Conservation (phyloP, 208 protist genomes). For the Herpetomonas samuelpessoai region DNA sequence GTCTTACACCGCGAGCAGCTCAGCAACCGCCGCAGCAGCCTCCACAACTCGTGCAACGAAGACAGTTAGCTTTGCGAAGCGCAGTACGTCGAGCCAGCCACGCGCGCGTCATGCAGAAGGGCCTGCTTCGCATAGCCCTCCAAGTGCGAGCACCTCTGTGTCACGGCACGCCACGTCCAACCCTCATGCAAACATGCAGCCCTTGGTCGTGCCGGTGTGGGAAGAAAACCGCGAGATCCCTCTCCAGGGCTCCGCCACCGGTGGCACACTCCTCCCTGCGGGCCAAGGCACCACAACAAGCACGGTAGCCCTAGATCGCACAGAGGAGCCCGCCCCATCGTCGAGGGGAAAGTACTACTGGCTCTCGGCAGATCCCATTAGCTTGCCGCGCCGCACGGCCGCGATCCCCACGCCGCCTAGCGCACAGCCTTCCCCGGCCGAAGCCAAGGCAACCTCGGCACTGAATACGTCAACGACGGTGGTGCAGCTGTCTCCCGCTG, state of each 20-base stretch:
- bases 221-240: constrained; percentile 14
- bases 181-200: no score
- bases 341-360: not conserved
- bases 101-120: no score
- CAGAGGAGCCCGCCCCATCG: no score
- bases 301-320: not conserved
- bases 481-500: constrained; percentile 4
- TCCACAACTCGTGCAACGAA: no score
- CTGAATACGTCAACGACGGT: not conserved
- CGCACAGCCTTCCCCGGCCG: no score
- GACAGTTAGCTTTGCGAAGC: no score
- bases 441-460: constrained; percentile 7
- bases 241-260: constrained; percentile 25
- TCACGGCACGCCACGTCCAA: no score
- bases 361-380: constrained; percentile 4
- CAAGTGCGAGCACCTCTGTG: no score
- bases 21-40: not conserved
- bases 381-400: not conserved
- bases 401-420: no score
- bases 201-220: not conserved
- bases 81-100: no score
- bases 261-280: constrained; percentile 18
- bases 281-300: not conserved
- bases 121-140: no score
- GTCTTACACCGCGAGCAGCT: not conserved